A percentile compares a stretch with the other conserved stretches of the same genome.
phyloP scores from a whole-genome alignment of 495 filamentous ascomycete species.

The Lasiosphaeris hirsuta region DNA sequence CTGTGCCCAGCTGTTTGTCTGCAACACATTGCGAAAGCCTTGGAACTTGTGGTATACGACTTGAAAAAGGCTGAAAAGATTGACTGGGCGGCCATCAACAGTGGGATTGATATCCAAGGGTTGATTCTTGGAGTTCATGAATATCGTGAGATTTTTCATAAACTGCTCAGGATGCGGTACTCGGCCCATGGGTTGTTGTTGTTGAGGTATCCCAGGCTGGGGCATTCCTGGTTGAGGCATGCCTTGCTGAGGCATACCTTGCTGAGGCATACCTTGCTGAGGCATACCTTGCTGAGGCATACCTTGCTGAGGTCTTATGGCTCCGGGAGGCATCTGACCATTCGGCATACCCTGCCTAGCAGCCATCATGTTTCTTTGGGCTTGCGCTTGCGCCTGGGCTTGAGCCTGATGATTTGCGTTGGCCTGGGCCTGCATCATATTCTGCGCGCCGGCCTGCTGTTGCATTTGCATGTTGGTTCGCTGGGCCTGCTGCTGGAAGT shows the following conservation, averaged over 20 bases:
- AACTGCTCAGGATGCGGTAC: conserved; percentile 61
- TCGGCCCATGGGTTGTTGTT: conserved; percentile 18
- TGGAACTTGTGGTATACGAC: conserved; percentile 66
- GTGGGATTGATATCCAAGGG: conserved; percentile 67
- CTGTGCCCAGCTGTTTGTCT: conserved; percentile 65
- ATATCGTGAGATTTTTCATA: conserved; percentile 65
- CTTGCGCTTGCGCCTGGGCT: conserved; percentile 33
- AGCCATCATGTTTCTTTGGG: conserved; percentile 48
- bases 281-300: conserved; percentile 3
- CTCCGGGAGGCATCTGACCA: conserved; percentile 44
- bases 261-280: conserved; percentile 45
- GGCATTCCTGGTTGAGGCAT: conserved; percentile 27
- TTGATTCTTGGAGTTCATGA: conserved; percentile 66
- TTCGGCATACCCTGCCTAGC: conserved; percentile 45
- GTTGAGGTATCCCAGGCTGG: conserved; percentile 27
- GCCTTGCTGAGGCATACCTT: neutral
- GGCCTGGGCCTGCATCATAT: conserved; percentile 30
- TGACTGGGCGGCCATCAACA: conserved; percentile 66
- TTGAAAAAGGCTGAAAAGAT: conserved; percentile 71
- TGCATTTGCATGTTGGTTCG: conserved; percentile 52
- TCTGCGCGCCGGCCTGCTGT: conserved; percentile 40
- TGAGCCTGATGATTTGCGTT: conserved; percentile 10
- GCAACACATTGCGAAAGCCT: conserved; percentile 71
- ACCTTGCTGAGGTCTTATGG: conserved; percentile 39
- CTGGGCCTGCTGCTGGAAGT: conserved; percentile 64